These are phyloP conservation scores for Globisporangium canariense DNA, from an alignment of 352 stramenopile genomes.

Conservation along the genomic window DNA sequence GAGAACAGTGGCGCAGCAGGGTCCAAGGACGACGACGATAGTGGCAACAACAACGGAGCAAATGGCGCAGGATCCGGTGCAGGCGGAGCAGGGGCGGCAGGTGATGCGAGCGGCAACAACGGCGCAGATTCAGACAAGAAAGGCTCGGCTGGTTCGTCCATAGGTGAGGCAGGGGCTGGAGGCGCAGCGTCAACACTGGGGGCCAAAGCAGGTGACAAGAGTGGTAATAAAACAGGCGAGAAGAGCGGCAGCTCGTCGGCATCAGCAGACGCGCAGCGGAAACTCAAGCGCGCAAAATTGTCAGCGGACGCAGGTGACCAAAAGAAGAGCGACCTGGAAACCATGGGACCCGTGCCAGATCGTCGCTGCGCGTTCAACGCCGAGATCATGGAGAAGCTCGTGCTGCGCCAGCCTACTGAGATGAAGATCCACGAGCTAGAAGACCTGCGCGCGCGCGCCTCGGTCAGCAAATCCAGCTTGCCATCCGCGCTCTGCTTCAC, in stretches of 20 bases:
- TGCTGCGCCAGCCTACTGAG: conserved; percentile 58
- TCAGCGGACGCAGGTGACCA: conserved; percentile 29
- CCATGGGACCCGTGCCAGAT: conserved; percentile 61
- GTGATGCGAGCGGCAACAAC: conserved; percentile 7
- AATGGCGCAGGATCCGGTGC: conserved; percentile 13
- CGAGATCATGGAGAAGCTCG: conserved; percentile 76
- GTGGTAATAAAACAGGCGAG: conserved; percentile 20
- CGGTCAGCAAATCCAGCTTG: conserved; percentile 46
- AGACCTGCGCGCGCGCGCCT: conserved; percentile 50
- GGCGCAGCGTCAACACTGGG: conserved; percentile 9
- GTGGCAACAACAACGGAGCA: conserved; percentile 15
- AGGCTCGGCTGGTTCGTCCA: conserved; percentile 9
- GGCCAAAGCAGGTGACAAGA: conserved; percentile 40
- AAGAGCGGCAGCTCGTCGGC: conserved; percentile 1
- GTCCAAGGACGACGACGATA: conserved; percentile 22
- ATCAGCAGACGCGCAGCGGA: conserved; percentile 41
- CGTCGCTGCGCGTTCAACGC: conserved; percentile 65
- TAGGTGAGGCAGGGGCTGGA: conserved; percentile 22
- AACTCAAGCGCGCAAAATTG: conserved; percentile 55
- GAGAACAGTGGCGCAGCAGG: conserved; percentile 19
- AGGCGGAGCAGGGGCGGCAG: conserved; percentile 15
- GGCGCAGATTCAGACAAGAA: conserved; percentile 48
- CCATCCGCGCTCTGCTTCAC: conserved; percentile 79
- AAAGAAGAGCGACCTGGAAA: conserved; percentile 55
- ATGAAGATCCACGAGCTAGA: conserved; percentile 71